Evolutionary conservation across 2,329 filamentous ascomycete species (phyloP), one percentile per base, ranked within the genome.

Genomic region (Diaporthe citriasiana): DNA sequence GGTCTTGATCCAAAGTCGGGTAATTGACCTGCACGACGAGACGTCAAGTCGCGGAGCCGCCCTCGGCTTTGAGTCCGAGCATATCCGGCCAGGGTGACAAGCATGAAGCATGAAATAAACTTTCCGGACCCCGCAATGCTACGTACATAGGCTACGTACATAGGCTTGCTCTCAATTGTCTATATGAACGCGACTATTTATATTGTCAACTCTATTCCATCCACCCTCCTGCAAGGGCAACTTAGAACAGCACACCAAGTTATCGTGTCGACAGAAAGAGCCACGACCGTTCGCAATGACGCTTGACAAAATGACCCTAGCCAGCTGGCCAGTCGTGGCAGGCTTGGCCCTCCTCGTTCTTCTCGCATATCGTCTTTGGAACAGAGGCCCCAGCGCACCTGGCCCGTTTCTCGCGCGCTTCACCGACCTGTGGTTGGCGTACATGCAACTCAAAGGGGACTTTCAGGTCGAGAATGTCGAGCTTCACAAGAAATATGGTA

Each of bases 401-500:
- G 71, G 71, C 50, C 71, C 71, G 7, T 53, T 59, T n/a, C 71
- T 59, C 33, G 71, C 71, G 17, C 42, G 63, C 6, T 70, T 73
- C 53, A 70, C 35, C 38, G 50, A 70, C 53, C 12, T 70, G 17
- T 73, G 71, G 71, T 25, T 53, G 33, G 53, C 63, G 7, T 60
- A 70, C 53, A n/a, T 25, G 19, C 45, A 59, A 53, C n/a, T 3
- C 7, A 59, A 53, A 35, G 71, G 71, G 25, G 35, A 73, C 19
- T 60, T 73, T 4, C 71, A 73, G 17, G 33, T 25, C 3, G 19
- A 73, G 6, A 53, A 73, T 22, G 42, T 73, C 17, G 53, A 70
- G 25, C 42, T 73, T 47, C 71, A 73, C 56, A n/a, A 59, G 12
- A 53, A 73, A 45, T 42, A 73, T 35, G 71, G 71, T 70, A 33